Percentiles rank a stretch among this genome's conserved stretches.
Evolutionary conservation across 768 basidiomycete species (phyloP).

Genomic region (Lepiota brunneoincarnata): DNA sequence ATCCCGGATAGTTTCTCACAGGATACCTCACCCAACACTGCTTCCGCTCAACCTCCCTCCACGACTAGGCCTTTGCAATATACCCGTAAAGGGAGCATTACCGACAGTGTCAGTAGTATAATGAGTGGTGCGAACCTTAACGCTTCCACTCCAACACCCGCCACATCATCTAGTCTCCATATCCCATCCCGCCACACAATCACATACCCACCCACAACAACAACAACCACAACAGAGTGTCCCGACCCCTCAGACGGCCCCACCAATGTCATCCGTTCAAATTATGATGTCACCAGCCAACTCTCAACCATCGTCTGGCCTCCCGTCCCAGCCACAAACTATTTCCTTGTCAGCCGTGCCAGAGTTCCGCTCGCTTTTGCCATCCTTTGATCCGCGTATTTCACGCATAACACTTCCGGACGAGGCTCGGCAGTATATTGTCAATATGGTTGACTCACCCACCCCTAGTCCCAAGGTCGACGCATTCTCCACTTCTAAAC

Average conservation of each 20-base stretch:
- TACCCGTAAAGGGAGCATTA: constrained; percentile 35
- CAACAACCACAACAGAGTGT: not conserved
- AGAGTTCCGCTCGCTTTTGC: constrained; percentile 10
- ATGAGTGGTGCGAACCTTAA: constrained; percentile 22
- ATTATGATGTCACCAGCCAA: constrained; percentile 11
- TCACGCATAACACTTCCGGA: constrained; percentile 73
- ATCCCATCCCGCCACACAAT: not conserved
- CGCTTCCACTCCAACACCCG: constrained; percentile 16
- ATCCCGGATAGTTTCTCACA: constrained; percentile 25
- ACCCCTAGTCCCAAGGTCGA: constrained; percentile 48
- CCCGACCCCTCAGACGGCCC: not conserved
- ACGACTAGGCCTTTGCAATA: constrained; percentile 18
- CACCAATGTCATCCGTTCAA: constrained; percentile 5
- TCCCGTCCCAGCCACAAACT: constrained; percentile 4
- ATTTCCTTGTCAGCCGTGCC: not conserved
- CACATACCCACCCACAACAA: no score
- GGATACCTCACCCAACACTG: constrained; percentile 5
- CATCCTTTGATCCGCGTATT: constrained; percentile 20
- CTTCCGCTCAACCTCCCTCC: constrained; percentile 5
- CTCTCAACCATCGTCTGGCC: not conserved
- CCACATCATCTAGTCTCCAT: constrained; percentile 12
- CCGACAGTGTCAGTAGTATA: constrained; percentile 32
- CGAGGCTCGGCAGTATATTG: constrained; percentile 72
- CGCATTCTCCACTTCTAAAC: constrained; percentile 29
- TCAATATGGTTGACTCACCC: constrained; percentile 66